phyloP scores from a whole-genome alignment of 2,329 filamentous ascomycete genomes.

The Fusarium odoratissimum region DNA sequence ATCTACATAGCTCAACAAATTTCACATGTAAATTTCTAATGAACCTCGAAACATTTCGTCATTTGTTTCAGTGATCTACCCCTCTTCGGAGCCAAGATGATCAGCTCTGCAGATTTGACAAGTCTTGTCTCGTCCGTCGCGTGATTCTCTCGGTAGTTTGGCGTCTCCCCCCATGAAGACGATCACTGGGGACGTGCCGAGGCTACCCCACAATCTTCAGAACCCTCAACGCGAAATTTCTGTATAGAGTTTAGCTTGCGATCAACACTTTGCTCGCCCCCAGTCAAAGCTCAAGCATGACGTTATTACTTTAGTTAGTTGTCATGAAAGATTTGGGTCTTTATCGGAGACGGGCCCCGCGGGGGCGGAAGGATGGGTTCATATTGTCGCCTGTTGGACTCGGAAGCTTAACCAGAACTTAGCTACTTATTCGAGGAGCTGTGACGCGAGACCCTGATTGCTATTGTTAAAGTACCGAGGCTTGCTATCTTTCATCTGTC shows the following conservation, averaged over 20 bases:
- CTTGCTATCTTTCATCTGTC: neutral
- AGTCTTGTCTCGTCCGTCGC: neutral
- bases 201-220: constrained; percentile 22
- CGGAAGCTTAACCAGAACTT: constrained; percentile 27
- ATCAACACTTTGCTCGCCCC: constrained; percentile 7
- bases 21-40: constrained; percentile 20
- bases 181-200: constrained; percentile 3
- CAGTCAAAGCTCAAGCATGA: neutral
- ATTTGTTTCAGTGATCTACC: neutral
- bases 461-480: neutral
- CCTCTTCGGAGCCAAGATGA: neutral
- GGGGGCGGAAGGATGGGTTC: neutral
- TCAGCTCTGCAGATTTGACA: constrained; percentile 14
- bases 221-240: neutral
- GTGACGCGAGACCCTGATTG: neutral
- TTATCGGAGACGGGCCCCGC: neutral
- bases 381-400: neutral
- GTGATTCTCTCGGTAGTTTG: constrained; percentile 7
- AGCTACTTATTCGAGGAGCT: constrained; percentile 1
- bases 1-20: neutral
- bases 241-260: constrained; percentile 32
- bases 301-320: neutral
- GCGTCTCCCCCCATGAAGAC: neutral
- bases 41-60: neutral
- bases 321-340: neutral